Evolutionary conservation across 2,329 filamentous ascomycete genomes (phyloP).

Genomic region (Aspergillus brasiliensis): DNA sequence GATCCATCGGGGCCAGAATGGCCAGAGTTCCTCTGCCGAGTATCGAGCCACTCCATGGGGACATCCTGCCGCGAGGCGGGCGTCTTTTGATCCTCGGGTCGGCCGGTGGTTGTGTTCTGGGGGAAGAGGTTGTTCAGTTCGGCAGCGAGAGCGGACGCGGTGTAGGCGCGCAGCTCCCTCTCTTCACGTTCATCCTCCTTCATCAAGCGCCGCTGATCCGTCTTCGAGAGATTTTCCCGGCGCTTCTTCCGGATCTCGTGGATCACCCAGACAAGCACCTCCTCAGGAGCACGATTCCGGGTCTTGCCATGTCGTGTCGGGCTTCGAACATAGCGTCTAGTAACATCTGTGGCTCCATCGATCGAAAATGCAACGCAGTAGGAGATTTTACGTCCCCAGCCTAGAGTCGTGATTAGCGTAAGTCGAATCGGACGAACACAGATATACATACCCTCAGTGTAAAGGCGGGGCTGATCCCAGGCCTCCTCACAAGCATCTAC

Average conservation of each 20-base stretch:
- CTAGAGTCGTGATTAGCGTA: constrained; percentile 39
- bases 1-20: constrained; percentile 39
- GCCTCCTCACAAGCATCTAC: constrained; percentile 92
- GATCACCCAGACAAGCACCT: constrained; percentile 87
- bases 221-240: constrained; percentile 78
- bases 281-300: constrained; percentile 79
- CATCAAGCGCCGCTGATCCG: constrained; percentile 59
- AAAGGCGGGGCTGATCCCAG: constrained; percentile 91
- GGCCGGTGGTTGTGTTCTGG: constrained; percentile 23
- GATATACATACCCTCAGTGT: constrained; percentile 70
- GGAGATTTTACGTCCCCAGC: constrained; percentile 94
- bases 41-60: constrained; percentile 35
- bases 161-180: constrained; percentile 49
- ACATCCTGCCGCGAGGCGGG: constrained; percentile 40
- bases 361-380: constrained; percentile 97
- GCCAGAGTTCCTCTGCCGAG: constrained; percentile 31
- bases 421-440: neutral
- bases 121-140: constrained; percentile 49
- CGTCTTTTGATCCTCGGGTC: constrained; percentile 46
- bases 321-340: constrained; percentile 63
- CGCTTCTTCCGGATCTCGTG: constrained; percentile 86
- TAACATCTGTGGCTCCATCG: constrained; percentile 73
- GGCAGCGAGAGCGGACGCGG: constrained; percentile 47
- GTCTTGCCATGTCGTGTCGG: constrained; percentile 64
- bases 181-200: constrained; percentile 54